Base-by-base conservation (phyloP, 495 filamentous ascomycete species). In the Penicillium ucsense region DNA sequence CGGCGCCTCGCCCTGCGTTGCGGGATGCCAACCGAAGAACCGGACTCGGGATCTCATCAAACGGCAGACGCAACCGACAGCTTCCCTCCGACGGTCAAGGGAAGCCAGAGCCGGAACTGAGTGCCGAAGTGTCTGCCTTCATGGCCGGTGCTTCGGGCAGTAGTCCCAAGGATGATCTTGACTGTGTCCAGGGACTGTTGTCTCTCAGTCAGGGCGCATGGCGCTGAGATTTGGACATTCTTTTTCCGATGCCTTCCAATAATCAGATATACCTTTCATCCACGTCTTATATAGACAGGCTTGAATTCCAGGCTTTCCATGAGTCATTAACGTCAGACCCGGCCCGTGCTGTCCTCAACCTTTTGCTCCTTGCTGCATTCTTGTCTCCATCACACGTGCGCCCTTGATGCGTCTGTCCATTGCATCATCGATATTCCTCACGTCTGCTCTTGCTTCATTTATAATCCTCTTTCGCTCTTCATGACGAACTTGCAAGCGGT, bases 141-240 rank as follows among this genome's bases (percentile, higher is more conserved):
- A 87, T 88, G 82, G 59, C 72, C 49, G 71, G 77, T 35, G 72
- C 72, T 8, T 63, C 74, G 12, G 76, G 77, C 34, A 80, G 80
- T 5, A 84, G 75, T 53, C 77, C 74, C 49, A 78, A 78, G 57
- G 79, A 78, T 50, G 85, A 91, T 55, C 66, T 88, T 56, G 86
- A 89, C 60, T 88, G 85, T 49, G 78, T 91, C 30, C 86, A 88
- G 47, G 83, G 83, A 31, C 64, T 94, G 45, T 60, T 94, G 41
- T 85, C 82, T 29, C 67, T 94, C 46, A 89, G 80, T 49, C 75
- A 82, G 59, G 80, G 79, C 37, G 77, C 75, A 50, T 82, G 80
- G 80, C 62, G 68, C 54, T 82, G 55, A 49, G 41, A 43, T 10
- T 8, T 28, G 20, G 20, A 20, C 20, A 2, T 20, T 20, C 2